phyloP scores from a whole-genome alignment of 2,329 filamentous ascomycete species.

The Verruconis gallopava region DNA sequence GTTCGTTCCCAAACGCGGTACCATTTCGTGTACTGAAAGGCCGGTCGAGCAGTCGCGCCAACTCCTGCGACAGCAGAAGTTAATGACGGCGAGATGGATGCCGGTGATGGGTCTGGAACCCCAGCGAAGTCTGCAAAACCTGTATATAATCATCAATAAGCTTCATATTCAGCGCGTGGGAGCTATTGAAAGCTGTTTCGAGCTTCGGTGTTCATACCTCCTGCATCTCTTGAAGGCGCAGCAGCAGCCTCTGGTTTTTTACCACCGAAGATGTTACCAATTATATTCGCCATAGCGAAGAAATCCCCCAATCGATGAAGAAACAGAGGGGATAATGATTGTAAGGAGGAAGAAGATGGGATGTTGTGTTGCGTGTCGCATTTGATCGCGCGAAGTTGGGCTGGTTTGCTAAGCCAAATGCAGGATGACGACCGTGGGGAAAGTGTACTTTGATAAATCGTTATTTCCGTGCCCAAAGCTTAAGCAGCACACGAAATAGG shows the following conservation, averaged over 20 bases:
- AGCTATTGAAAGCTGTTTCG: too few species aligned
- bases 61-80: conserved; percentile 30
- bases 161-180: background rate
- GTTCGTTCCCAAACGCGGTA: conserved; percentile 93
- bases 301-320: too few species aligned
- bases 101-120: conserved; percentile 52
- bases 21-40: conserved; percentile 76
- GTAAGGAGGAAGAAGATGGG: background rate
- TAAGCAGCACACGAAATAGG: too few species aligned
- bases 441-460: too few species aligned
- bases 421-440: background rate
- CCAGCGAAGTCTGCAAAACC: conserved; percentile 92
- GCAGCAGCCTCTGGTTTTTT: background rate
- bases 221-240: conserved; percentile 3
- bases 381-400: background rate
- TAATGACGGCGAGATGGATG: conserved; percentile 28
- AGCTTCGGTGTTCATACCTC: conserved; percentile 1
- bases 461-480: too few species aligned
- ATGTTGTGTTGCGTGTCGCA: background rate
- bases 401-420: background rate
- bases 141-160: conserved; percentile 25
- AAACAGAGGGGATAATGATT: background rate
- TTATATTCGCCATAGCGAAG: conserved; percentile 7
- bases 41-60: conserved; percentile 31
- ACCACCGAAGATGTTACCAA: conserved; percentile 9